Evolutionary conservation across 768 basidiomycete species (phyloP).

Genomic region (Calocera cornea): DNA sequence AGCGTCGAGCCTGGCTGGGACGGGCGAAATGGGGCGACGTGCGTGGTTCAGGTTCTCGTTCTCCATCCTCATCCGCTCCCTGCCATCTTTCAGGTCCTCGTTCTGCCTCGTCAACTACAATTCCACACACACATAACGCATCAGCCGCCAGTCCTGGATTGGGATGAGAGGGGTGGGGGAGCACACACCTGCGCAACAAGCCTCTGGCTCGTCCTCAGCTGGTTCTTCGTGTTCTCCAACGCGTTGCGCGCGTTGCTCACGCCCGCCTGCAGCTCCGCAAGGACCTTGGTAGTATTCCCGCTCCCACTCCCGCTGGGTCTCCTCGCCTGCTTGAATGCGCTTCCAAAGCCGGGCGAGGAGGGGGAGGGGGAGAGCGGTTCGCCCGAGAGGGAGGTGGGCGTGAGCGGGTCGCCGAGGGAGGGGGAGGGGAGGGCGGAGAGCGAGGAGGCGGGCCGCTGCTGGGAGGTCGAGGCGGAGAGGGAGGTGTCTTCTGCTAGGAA

Average conservation of each 20-base stretch:
- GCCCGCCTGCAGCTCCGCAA: slow-evolving; percentile 76
- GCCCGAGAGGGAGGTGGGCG: slow-evolving; percentile 14
- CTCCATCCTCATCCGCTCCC: slow-evolving; percentile 68
- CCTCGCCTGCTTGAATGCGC: slow-evolving; percentile 13
- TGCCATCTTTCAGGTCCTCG: slow-evolving; percentile 76
- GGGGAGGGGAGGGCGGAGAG: slow-evolving; percentile 17
- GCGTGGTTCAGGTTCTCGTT: slow-evolving; percentile 72
- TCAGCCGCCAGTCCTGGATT: neutral
- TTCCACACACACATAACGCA: neutral
- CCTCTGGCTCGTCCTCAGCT: slow-evolving; percentile 56
- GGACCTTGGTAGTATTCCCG: slow-evolving; percentile 61
- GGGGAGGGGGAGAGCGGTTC: slow-evolving; percentile 25
- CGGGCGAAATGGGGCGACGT: neutral
- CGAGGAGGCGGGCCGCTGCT: slow-evolving; percentile 27
- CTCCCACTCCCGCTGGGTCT: slow-evolving; percentile 45
- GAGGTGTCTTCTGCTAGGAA: slow-evolving; percentile 62
- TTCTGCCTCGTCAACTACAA: slow-evolving; percentile 55
- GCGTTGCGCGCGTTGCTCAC: slow-evolving; percentile 66
- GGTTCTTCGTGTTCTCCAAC: slow-evolving; percentile 73
- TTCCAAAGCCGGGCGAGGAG: slow-evolving; percentile 33
- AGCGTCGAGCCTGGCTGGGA: neutral
- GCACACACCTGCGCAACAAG: slow-evolving; percentile 50
- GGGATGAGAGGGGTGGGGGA: neutral
- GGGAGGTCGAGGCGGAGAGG: slow-evolving; percentile 1
- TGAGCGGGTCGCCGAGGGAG: slow-evolving; percentile 14